Conservation (phyloP, 2,329 filamentous ascomycete species). For the Elsinoe necatrix region DNA sequence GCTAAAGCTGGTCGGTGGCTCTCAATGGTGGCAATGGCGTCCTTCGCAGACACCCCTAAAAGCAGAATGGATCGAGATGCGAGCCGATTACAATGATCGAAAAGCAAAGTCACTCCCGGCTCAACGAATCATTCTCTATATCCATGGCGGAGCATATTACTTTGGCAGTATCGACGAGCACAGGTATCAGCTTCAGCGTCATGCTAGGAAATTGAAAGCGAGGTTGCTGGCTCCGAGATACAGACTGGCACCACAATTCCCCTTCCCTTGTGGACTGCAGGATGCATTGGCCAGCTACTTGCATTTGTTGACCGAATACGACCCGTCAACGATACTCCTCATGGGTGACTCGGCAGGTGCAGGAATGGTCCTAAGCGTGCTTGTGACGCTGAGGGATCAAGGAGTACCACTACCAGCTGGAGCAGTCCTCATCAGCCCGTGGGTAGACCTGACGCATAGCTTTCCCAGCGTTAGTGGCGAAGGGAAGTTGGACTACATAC, state of each 20-base stretch:
- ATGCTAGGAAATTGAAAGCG: constrained; percentile 88
- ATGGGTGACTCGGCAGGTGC: constrained; percentile 91
- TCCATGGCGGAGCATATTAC: constrained; percentile 91
- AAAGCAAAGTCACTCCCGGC: constrained; percentile 37
- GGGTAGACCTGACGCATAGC: constrained; percentile 92
- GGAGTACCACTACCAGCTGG: constrained; percentile 79
- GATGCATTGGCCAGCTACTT: constrained; percentile 87
- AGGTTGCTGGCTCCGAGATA: constrained; percentile 80
- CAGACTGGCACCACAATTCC: constrained; percentile 83
- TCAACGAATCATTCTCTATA: constrained; percentile 79
- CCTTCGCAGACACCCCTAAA: constrained; percentile 56
- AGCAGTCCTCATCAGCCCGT: constrained; percentile 83
- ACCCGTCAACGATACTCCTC: constrained; percentile 73
- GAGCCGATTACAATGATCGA: constrained; percentile 65
- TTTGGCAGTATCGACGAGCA: constrained; percentile 95
- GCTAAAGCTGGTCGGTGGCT: constrained; percentile 66
- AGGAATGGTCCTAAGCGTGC: constrained; percentile 73
- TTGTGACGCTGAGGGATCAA: constrained; percentile 75
- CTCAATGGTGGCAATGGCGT: constrained; percentile 85
- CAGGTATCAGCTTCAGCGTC: constrained; percentile 94
- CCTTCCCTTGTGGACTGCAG: constrained; percentile 85
- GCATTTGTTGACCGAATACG: constrained; percentile 65
- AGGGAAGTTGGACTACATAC: constrained; percentile 76
- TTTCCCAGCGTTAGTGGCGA: constrained; percentile 80
- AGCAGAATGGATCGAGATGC: constrained; percentile 97